These are phyloP conservation scores for Ramalina intermedia DNA, from an alignment of 495 filamentous ascomycete genomes.

Conservation along the genomic window DNA sequence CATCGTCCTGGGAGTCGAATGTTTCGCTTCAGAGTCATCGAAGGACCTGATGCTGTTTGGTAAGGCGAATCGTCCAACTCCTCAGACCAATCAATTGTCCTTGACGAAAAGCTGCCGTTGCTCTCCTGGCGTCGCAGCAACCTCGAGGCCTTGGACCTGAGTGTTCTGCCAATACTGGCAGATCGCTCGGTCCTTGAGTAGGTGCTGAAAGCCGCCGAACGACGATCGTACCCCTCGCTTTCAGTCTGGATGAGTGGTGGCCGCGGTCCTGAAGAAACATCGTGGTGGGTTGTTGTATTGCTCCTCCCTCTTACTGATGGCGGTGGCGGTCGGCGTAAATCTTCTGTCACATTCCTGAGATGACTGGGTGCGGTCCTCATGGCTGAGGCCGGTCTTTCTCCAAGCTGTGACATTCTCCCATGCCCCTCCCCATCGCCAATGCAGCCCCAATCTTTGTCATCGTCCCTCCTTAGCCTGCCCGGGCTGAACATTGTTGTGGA, in stretches of 20 bases:
- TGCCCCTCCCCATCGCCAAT: neutral
- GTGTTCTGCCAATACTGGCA: constrained; percentile 28
- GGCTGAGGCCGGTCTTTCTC: constrained; percentile 5
- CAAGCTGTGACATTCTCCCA: neutral
- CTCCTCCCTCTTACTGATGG: constrained; percentile 8
- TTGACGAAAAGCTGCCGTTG: constrained; percentile 33
- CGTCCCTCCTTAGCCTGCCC: neutral
- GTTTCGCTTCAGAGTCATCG: neutral
- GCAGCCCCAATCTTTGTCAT: neutral
- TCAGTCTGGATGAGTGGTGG: neutral
- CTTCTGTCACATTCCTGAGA: constrained; percentile 11
- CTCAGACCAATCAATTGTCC: constrained; percentile 23
- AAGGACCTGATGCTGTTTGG: neutral
- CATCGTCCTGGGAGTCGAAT: neutral
- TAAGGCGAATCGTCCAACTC: constrained; percentile 23
- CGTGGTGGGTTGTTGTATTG: constrained; percentile 6
- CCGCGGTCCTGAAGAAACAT: neutral
- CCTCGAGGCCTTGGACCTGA: constrained; percentile 35
- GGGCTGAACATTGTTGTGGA: neutral
- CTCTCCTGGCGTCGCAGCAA: constrained; percentile 38
- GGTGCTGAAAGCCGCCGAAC: constrained; percentile 6
- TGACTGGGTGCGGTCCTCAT: constrained; percentile 2
- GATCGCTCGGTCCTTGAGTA: constrained; percentile 6
- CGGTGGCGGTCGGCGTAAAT: constrained; percentile 4
- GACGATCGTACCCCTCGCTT: neutral